phyloP scores from a whole-genome alignment of 2,329 filamentous ascomycete genomes.

The Neonectria magnoliae region DNA sequence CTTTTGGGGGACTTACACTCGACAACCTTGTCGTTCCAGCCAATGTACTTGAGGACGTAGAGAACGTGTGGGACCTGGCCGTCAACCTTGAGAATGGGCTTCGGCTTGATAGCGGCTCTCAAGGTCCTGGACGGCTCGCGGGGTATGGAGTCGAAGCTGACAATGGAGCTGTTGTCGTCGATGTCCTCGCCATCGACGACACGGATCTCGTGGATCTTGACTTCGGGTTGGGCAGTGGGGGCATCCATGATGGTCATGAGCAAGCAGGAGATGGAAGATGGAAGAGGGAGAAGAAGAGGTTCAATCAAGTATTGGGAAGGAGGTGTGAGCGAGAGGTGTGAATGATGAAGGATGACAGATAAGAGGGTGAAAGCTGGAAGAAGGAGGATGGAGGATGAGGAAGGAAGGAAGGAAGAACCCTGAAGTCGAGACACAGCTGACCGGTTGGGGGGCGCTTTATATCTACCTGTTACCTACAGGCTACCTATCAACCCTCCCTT shows the following conservation, averaged over 20 bases:
- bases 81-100: slow-evolving; percentile 40
- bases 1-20: slow-evolving; percentile 46
- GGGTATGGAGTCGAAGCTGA: slow-evolving; percentile 37
- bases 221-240: slow-evolving; percentile 10
- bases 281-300: background rate
- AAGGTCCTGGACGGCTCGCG: background rate
- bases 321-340: background rate
- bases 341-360: background rate
- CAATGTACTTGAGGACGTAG: slow-evolving; percentile 54
- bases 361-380: background rate
- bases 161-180: slow-evolving; percentile 32
- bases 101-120: slow-evolving; percentile 4
- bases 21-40: slow-evolving; percentile 45
- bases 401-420: too few relatives aligned
- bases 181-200: slow-evolving; percentile 23
- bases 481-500: background rate
- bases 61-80: slow-evolving; percentile 54
- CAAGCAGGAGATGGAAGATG: background rate
- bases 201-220: slow-evolving; percentile 19
- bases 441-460: background rate
- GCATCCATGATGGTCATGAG: slow-evolving; percentile 28
- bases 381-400: background rate
- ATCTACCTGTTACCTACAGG: too few relatives aligned
- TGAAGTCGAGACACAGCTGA: background rate
- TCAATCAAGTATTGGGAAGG: background rate